phyloP scores from a whole-genome alignment of 352 stramenopile species.

The Pythium sp. region DNA sequence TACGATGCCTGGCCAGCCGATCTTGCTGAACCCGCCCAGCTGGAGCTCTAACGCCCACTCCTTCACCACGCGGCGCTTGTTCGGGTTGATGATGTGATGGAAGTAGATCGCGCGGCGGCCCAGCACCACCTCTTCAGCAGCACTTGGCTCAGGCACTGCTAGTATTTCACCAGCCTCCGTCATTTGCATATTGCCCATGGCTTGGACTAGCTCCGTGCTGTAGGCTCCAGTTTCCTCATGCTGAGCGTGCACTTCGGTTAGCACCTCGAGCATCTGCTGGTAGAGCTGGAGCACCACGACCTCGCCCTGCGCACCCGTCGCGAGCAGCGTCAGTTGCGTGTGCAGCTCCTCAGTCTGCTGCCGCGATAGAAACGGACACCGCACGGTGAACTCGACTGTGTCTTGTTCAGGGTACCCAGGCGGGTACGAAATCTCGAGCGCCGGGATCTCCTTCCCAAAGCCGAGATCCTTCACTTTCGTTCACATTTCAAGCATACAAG shows the following conservation, averaged over 20 bases:
- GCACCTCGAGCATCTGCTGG: constrained; percentile 53
- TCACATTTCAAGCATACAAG: not conserved
- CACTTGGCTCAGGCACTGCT: not conserved
- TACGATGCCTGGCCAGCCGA: constrained; percentile 79
- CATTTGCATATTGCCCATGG: not conserved
- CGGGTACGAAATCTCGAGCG: constrained; percentile 50
- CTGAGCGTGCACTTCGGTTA: constrained; percentile 25
- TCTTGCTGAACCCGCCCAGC: constrained; percentile 75
- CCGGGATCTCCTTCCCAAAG: constrained; percentile 26
- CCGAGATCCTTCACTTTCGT: constrained; percentile 5
- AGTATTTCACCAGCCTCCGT: not conserved
- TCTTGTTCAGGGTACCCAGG: constrained; percentile 30
- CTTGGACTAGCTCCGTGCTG: not conserved
- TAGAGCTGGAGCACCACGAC: constrained; percentile 61
- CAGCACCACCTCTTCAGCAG: constrained; percentile 15
- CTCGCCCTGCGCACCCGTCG: constrained; percentile 31
- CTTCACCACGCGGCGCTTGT: constrained; percentile 66
- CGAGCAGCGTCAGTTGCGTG: constrained; percentile 30
- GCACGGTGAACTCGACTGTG: constrained; percentile 38
- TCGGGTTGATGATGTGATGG: constrained; percentile 78
- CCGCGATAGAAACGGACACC: constrained; percentile 46
- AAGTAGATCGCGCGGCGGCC: constrained; percentile 79
- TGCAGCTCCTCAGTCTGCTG: constrained; percentile 38
- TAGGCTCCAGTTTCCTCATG: not conserved
- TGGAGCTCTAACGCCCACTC: constrained; percentile 69